Evolutionary conservation across 2,329 filamentous ascomycete genomes (phyloP).

Genomic region (Stemphylium vesicarium): DNA sequence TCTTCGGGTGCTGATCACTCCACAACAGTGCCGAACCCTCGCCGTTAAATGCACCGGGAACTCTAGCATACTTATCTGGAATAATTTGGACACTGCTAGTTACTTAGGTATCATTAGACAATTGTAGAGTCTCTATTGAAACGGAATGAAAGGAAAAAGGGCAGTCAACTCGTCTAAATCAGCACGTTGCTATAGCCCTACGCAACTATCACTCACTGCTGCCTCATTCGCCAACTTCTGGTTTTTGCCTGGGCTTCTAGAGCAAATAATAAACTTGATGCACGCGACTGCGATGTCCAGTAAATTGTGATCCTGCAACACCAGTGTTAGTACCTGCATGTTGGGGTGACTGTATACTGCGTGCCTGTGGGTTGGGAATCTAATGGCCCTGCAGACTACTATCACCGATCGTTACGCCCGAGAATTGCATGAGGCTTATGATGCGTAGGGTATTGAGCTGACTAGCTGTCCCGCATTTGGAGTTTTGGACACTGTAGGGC

Average conservation of each 20-base stretch:
- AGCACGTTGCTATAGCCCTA: conserved; percentile 47
- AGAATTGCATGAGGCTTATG: conserved; percentile 47
- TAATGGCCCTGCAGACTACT: conserved; percentile 67
- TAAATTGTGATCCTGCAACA: conserved; percentile 59
- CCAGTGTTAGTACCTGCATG: conserved; percentile 53
- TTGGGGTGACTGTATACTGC: conserved; percentile 50
- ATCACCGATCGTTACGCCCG: conserved; percentile 61
- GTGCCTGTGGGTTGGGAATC: conserved; percentile 57
- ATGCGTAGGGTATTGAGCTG: conserved; percentile 39
- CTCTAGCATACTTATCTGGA: conserved; percentile 48
- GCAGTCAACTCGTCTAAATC: conserved; percentile 52
- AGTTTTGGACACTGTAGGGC: conserved; percentile 70
- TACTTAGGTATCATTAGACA: not conserved
- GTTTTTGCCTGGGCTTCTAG: conserved; percentile 52
- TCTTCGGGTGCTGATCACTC: conserved; percentile 39
- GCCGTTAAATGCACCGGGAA: conserved; percentile 44
- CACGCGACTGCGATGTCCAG: conserved; percentile 65
- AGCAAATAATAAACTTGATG: conserved; percentile 67
- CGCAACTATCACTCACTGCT: conserved; percentile 51
- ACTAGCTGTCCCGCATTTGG: conserved; percentile 60
- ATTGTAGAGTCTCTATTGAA: no score
- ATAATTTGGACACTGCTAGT: conserved; percentile 18
- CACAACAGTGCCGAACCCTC: conserved; percentile 45
- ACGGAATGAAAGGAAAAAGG: not conserved
- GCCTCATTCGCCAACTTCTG: conserved; percentile 50